Evolutionary conservation across 495 filamentous ascomycete species (phyloP).

Genomic region (Amphirosellinia nigrospora): DNA sequence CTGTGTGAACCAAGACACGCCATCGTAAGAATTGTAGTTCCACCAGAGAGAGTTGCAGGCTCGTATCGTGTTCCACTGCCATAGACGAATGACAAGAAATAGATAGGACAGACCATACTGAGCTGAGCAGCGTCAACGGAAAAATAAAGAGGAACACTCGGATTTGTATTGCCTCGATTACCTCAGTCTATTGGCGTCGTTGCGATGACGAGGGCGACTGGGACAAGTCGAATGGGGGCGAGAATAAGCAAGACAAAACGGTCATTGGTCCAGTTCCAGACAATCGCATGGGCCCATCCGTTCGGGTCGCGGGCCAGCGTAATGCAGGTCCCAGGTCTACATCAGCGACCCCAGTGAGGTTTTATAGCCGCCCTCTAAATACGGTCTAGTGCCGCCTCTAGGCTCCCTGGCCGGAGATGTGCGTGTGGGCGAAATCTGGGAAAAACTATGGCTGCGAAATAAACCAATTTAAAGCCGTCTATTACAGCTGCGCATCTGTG

Average conservation of each 20-base stretch:
- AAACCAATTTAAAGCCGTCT: slow-evolving; percentile 42
- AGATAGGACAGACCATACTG: background rate
- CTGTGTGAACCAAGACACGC: slow-evolving; percentile 1
- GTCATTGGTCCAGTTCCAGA: slow-evolving; percentile 15
- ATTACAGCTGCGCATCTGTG: slow-evolving; percentile 17
- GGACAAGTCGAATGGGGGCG: slow-evolving; percentile 12
- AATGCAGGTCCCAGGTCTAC: slow-evolving; percentile 28
- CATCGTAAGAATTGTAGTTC: slow-evolving; percentile 3
- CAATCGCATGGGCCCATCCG: slow-evolving; percentile 19
- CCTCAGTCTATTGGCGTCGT: slow-evolving; percentile 5
- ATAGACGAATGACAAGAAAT: background rate
- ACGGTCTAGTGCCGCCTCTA: slow-evolving; percentile 23
- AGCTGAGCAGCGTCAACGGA: background rate
- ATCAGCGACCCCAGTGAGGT: background rate
- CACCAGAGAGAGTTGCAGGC: slow-evolving; percentile 7
- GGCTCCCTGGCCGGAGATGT: slow-evolving; percentile 28
- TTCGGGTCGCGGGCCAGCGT: slow-evolving; percentile 11
- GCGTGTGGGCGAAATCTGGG: slow-evolving; percentile 27
- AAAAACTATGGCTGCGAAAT: slow-evolving; percentile 37
- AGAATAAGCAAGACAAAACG: slow-evolving; percentile 2
- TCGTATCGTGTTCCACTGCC: background rate
- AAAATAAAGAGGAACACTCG: background rate
- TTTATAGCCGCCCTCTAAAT: slow-evolving; percentile 23
- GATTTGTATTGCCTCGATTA: background rate
- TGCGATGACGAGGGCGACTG: slow-evolving; percentile 5